Evolutionary conservation across 306 rosid species (phyloP), one percentile per base, ranked within the genome.

Genomic region (Pterocarpus macrocarpus): DNA sequence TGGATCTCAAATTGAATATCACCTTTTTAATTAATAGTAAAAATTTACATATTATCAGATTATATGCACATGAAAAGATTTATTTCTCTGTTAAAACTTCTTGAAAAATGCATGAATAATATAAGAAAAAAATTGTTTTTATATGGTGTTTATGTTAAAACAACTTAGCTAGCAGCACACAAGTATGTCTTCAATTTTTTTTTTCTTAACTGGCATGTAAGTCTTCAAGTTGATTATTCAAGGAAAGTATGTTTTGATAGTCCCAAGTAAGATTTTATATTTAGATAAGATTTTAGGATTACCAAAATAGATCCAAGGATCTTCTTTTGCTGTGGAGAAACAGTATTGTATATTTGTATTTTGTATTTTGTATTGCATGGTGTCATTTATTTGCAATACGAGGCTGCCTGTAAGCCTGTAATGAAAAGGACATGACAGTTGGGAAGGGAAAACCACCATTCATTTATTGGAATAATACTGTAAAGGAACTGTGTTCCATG

Each of bases 371-470:
- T 82, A 59, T 3, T 44, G 38, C 43, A 7, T 58, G 61, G n/a
- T 59, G 65, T 16, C 41, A 50, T 70, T 35, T 64, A 39, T 39
- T 78, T 52, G 15, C 14, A 65, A 65, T 38, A 52, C 14, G 53
- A 70, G 82, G 73, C 67, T 69, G 82, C 58, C 67, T 69, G 7
- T 55, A 16, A 5, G 61, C 28, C 61, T 55, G 86, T 72, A 57
- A 63, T 64, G 82, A 78, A 72, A 78, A 79, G 35, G 75, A 83
- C 83, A 8, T 56, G 71, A 30, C 77, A 66, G 8, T 66, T 78
- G 52, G 58, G 72, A 66, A 79, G 66, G 22, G 63, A 66, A 38
- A 28, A 47, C 44, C 53, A 44, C 50, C 68, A 81, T 64, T 81
- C 16, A 56, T 71, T 55, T 79, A 4, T 56, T 8, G 79, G 70